Base-by-base conservation (phyloP, 306 rosid species). In the Casuarina glauca region DNA sequence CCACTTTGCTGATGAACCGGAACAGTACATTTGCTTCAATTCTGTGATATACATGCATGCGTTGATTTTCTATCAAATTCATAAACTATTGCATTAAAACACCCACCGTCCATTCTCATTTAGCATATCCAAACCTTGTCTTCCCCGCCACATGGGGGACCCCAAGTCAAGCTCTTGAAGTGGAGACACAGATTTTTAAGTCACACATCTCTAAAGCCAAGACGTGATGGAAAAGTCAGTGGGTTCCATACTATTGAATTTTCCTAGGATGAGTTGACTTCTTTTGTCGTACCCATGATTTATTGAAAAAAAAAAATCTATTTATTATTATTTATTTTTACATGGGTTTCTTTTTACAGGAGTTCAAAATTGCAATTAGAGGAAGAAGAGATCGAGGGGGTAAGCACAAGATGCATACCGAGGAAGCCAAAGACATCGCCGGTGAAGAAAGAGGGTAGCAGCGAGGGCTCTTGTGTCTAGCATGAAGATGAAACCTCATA, bases 401-500 rank as follows among this genome's bases (percentile, higher is more conserved):
- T 70, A 74, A 82, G 87, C 32, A 85, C 91, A 39, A 95, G 93
- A 74, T 95, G 99, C 94, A 89, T 95, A 74, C 99, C 99, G 3
- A 86, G 96, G 79, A 95, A 84, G 83, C 85, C 90, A 7, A 93
- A 83, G 85, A 11, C 91, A 43, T 39, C 79, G 43, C 16, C 83
- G 55, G 45, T 82, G 16, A 90, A 83, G 89, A 95, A 86, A 82
- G 96, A 85, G 64, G 48, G 46, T 52, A 52, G 52, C 54, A 32
- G 0, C 44, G 78, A 67, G 9, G 35, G 61, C 69, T 67, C 81
- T 64, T 76, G 81, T 63, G 32, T 26, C 32, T 26, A 26, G 32
- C 32, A 26, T 26, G 32, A 26, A 26, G 32, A 26, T 26, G 32
- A 26, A 26, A 51, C 74, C 74, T 42, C 73, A 26, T 7, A 9